Percentiles rank a stretch among this genome's conserved stretches.
Evolutionary conservation across 2,329 filamentous ascomycete genomes (phyloP).

Genomic region (Pseudohalonectria lignicola): DNA sequence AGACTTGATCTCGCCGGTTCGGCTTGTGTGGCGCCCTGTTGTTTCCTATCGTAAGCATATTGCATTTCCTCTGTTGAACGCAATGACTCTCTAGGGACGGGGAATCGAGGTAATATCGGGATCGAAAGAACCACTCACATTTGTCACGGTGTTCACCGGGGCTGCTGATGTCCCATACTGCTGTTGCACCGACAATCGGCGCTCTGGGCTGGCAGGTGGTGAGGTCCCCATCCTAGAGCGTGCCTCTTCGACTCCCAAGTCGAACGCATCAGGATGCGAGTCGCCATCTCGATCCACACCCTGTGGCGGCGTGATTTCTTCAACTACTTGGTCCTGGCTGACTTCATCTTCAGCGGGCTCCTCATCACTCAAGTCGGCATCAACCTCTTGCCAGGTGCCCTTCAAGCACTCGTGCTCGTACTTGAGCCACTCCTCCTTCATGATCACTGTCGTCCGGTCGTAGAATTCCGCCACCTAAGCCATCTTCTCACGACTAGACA

Average conservation of each 20-base stretch:
- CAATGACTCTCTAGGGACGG: background rate
- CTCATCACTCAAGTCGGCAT: background rate
- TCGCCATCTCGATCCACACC: background rate
- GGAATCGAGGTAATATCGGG: background rate
- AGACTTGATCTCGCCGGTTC: background rate
- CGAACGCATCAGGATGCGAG: background rate
- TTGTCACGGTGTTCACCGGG: too few relatives aligned
- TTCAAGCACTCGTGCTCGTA: background rate
- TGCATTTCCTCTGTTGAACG: background rate
- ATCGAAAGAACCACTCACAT: background rate
- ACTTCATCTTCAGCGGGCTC: too few relatives aligned
- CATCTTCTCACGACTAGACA: constrained; percentile 1
- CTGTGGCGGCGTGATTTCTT: too few relatives aligned
- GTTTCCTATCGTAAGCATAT: background rate
- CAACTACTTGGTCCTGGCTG: too few relatives aligned
- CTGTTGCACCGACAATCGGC: too few relatives aligned
- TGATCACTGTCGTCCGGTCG: background rate
- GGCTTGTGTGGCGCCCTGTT: too few relatives aligned
- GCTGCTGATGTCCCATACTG: too few relatives aligned
- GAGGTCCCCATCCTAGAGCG: too few relatives aligned
- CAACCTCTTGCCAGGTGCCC: background rate
- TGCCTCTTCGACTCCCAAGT: background rate
- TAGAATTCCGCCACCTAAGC: constrained; percentile 1
- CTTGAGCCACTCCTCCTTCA: background rate
- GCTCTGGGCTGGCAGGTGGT: too few relatives aligned